These are phyloP conservation scores for Tilletia indica DNA, from an alignment of 1,284 basidiomycete genomes.

Conservation along the genomic window DNA sequence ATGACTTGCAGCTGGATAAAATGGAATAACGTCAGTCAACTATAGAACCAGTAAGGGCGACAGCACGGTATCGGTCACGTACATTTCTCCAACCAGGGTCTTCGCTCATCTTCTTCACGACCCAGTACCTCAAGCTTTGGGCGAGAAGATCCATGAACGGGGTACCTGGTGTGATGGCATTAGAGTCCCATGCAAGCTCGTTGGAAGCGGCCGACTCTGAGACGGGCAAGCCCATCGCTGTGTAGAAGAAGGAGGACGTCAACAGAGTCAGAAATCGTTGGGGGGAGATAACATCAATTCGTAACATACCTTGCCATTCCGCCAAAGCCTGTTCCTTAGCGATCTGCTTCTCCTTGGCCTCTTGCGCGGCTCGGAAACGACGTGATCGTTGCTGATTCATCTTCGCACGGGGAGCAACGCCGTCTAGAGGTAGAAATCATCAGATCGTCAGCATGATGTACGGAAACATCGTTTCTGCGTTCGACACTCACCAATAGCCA, in stretches of 20 bases:
- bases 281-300: not conserved
- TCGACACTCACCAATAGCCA: constrained; percentile 76
- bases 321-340: constrained; percentile 76
- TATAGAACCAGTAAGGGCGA: no score
- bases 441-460: not conserved
- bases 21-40: not conserved
- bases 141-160: constrained; percentile 97
- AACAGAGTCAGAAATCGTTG: not conserved
- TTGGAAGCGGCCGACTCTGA: constrained; percentile 73
- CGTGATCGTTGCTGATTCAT: constrained; percentile 99
- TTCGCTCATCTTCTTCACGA: constrained; percentile 87
- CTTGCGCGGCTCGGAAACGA: constrained; percentile 89
- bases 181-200: constrained; percentile 91
- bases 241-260: not conserved
- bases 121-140: constrained; percentile 88
- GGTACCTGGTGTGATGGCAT: constrained; percentile 95
- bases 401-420: constrained; percentile 95
- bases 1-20: constrained; percentile 67
- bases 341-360: constrained; percentile 89
- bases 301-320: constrained; percentile 67
- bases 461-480: not conserved
- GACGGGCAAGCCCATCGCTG: constrained; percentile 78
- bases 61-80: constrained; percentile 60
- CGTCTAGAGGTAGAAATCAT: constrained; percentile 59
- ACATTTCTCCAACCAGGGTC: constrained; percentile 86